A percentile compares a stretch with the other conserved stretches of the same genome.
Conservation (phyloP, 2,329 filamentous ascomycete species). For the Phyllosticta citriasiana region DNA sequence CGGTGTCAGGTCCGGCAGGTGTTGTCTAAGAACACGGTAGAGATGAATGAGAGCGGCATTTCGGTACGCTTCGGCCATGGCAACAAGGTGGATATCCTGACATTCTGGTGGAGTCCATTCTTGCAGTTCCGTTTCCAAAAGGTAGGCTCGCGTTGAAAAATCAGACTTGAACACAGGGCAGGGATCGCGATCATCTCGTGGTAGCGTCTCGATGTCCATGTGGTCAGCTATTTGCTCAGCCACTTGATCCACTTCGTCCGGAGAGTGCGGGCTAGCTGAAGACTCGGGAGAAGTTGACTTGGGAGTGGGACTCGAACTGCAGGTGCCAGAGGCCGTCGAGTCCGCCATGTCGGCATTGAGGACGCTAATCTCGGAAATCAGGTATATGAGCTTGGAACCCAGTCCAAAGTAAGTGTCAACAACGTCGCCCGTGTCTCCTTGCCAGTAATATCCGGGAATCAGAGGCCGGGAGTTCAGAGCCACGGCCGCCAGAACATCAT, state of each 20-base stretch:
- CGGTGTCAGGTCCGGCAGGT: constrained; percentile 4
- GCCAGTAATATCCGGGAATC: constrained; percentile 8
- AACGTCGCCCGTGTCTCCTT: neutral
- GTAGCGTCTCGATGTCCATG: constrained; percentile 2
- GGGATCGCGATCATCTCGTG: neutral
- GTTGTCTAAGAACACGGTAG: constrained; percentile 5
- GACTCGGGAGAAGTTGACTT: neutral
- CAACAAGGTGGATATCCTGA: constrained; percentile 5
- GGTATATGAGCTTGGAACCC: constrained; percentile 6
- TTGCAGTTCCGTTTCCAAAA: constrained; percentile 2
- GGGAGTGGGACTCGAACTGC: neutral
- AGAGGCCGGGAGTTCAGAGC: constrained; percentile 4
- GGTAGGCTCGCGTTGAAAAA: constrained; percentile 6
- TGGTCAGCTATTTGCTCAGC: neutral
- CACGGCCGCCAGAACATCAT: constrained; percentile 8
- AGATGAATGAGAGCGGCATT: constrained; percentile 8
- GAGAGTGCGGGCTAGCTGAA: neutral
- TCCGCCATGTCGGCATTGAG: constrained; percentile 10
- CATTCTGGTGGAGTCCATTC: constrained; percentile 7
- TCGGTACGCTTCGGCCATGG: constrained; percentile 9
- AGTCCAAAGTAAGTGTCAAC: constrained; percentile 10
- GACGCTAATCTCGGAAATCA: constrained; percentile 9
- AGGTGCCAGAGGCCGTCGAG: neutral
- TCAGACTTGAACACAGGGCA: neutral
- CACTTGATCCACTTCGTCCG: neutral